These are phyloP conservation scores for Apiospora marii DNA, from an alignment of 2,329 filamentous ascomycete species.

Conservation along the genomic window DNA sequence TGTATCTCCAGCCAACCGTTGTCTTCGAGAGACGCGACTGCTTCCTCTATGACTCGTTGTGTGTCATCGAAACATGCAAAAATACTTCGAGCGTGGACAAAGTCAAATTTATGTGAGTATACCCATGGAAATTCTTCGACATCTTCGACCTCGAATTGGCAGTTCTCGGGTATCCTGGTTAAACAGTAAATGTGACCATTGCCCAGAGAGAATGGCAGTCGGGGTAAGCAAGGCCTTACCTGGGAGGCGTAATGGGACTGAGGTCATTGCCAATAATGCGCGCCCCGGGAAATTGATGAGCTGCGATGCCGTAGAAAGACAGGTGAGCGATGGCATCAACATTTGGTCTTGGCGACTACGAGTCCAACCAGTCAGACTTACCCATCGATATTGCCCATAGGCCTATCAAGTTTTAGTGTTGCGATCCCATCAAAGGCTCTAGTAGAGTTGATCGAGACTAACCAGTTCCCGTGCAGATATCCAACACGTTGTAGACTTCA, in stretches of 20 bases:
- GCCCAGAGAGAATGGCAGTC: not conserved
- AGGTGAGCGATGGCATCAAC: not conserved
- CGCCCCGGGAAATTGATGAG: slow-evolving; percentile 22
- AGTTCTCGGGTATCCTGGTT: slow-evolving; percentile 27
- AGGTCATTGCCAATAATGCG: slow-evolving; percentile 29
- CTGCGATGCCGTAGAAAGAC: not conserved
- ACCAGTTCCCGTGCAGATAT: slow-evolving; percentile 30
- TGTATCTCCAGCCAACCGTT: slow-evolving; percentile 30
- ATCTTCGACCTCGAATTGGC: slow-evolving; percentile 30
- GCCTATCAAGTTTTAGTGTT: slow-evolving; percentile 16
- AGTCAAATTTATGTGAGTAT: slow-evolving; percentile 29
- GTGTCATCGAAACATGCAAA: slow-evolving; percentile 25
- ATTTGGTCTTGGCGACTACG: not conserved
- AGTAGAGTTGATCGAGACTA: not conserved
- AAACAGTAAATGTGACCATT: not conserved
- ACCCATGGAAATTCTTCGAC: slow-evolving; percentile 29
- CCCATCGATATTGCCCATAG: slow-evolving; percentile 28
- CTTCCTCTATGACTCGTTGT: slow-evolving; percentile 25
- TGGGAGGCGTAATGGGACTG: slow-evolving; percentile 28
- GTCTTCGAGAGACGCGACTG: slow-evolving; percentile 23
- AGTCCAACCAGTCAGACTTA: slow-evolving; percentile 7
- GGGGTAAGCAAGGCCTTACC: not conserved
- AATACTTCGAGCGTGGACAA: slow-evolving; percentile 26
- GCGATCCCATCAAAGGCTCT: too few species aligned
- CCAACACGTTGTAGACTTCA: slow-evolving; percentile 27